These are phyloP conservation scores for Nicotiana tomentosiformis DNA, from an alignment of 257 asterid species.

Conservation along the genomic window DNA sequence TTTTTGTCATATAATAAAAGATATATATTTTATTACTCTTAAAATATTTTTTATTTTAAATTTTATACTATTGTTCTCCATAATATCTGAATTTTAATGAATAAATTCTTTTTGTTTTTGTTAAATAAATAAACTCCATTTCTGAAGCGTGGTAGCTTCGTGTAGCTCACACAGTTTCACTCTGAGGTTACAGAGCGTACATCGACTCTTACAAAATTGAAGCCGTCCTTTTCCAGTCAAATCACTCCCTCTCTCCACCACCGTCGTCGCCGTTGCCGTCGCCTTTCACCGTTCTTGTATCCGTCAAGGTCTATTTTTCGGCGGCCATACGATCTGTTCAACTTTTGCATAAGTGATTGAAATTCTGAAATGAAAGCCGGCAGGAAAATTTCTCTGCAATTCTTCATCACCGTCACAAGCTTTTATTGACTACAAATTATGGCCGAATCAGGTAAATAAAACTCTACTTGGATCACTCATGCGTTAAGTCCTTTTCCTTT, in stretches of 20 bases:
- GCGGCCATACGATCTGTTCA: background rate
- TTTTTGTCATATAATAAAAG: no score
- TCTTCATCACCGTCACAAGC: background rate
- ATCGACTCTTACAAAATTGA: background rate
- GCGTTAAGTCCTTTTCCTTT: background rate
- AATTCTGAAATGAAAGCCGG: background rate
- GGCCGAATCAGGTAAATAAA: conserved; percentile 6
- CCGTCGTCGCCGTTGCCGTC: background rate
- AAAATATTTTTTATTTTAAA: no score
- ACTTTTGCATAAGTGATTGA: background rate
- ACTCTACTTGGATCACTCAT: background rate
- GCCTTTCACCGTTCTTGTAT: background rate
- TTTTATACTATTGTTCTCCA: no score
- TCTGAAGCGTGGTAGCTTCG: background rate
- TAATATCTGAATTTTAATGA: no score
- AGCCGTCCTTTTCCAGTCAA: background rate
- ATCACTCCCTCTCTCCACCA: background rate
- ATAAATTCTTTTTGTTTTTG: no score
- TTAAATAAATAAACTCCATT: background rate
- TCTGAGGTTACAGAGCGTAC: background rate
- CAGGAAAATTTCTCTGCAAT: background rate
- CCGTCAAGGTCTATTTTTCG: background rate
- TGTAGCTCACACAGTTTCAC: background rate
- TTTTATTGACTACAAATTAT: background rate
- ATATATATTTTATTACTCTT: no score